Conservation (phyloP, 2,329 filamentous ascomycete genomes). For the Rasamsonia emersonii region DNA sequence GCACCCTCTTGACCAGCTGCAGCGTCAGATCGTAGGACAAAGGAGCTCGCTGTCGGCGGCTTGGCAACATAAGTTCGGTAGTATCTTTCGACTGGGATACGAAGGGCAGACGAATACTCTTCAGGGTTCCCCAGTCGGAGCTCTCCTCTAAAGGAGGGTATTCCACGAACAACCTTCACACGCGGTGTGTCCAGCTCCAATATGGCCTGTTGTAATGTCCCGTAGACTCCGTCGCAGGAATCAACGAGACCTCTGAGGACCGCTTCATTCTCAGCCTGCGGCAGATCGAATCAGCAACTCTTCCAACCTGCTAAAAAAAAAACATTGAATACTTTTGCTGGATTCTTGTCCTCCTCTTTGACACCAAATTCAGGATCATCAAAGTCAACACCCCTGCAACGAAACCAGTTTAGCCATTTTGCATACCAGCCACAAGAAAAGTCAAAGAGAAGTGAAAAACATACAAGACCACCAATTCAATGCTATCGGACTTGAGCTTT, state of each 20-base stretch:
- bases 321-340: slow-evolving; percentile 49
- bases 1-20: slow-evolving; percentile 41
- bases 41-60: slow-evolving; percentile 67
- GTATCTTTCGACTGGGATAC: slow-evolving; percentile 83
- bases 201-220: slow-evolving; percentile 80
- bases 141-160: slow-evolving; percentile 68
- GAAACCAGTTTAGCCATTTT: background rate
- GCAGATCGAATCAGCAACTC: background rate
- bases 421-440: background rate
- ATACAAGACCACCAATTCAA: slow-evolving; percentile 71
- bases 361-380: slow-evolving; percentile 83
- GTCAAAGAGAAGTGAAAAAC: slow-evolving; percentile 29
- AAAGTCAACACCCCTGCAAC: slow-evolving; percentile 73
- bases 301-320: background rate
- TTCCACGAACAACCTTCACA: slow-evolving; percentile 66
- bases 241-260: slow-evolving; percentile 58
- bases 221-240: slow-evolving; percentile 63
- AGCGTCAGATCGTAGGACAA: slow-evolving; percentile 48
- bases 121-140: slow-evolving; percentile 70
- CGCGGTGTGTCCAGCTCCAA: slow-evolving; percentile 68
- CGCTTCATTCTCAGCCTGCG: slow-evolving; percentile 61
- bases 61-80: slow-evolving; percentile 73
- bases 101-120: slow-evolving; percentile 65
- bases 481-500: slow-evolving; percentile 66
- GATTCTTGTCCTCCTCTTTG: slow-evolving; percentile 80